phyloP scores from a whole-genome alignment of 2,329 filamentous ascomycete species.

The Grosmannia clavigera region DNA sequence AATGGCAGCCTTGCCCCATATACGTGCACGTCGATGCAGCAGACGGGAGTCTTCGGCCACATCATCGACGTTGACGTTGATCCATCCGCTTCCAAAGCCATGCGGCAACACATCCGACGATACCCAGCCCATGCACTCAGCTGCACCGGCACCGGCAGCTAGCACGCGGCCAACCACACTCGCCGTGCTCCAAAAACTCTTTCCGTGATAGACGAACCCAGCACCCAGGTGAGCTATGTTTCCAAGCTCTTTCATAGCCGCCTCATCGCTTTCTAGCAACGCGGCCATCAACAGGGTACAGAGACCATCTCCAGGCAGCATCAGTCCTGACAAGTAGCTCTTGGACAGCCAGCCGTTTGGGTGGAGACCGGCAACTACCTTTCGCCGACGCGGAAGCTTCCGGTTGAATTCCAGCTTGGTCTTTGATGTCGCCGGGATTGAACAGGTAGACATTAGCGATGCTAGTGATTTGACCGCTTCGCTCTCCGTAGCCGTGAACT shows the following conservation, averaged over 20 bases:
- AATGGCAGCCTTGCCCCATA: slow-evolving; percentile 48
- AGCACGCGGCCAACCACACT: slow-evolving; percentile 54
- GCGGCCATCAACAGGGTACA: slow-evolving; percentile 55
- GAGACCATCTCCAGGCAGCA: slow-evolving; percentile 51
- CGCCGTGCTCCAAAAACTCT: slow-evolving; percentile 58
- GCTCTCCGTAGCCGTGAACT: slow-evolving; percentile 11
- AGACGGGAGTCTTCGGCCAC: slow-evolving; percentile 23
- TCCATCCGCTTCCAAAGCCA: slow-evolving; percentile 42
- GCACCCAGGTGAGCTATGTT: slow-evolving; percentile 50
- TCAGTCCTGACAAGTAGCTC: slow-evolving; percentile 52
- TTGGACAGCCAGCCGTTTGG: slow-evolving; percentile 54
- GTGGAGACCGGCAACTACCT: slow-evolving; percentile 44
- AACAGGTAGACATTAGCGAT: not conserved
- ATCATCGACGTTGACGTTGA: slow-evolving; percentile 44
- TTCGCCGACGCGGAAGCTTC: slow-evolving; percentile 33
- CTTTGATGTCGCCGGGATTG: slow-evolving; percentile 8
- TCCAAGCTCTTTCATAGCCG: slow-evolving; percentile 45
- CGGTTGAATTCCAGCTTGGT: slow-evolving; percentile 14
- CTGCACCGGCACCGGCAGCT: slow-evolving; percentile 47
- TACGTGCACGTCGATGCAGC: slow-evolving; percentile 27
- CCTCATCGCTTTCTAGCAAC: slow-evolving; percentile 50
- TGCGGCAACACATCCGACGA: slow-evolving; percentile 46
- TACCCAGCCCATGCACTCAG: slow-evolving; percentile 58
- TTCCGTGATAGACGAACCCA: slow-evolving; percentile 49
- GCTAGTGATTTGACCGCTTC: not conserved